These are phyloP conservation scores for Nicotiana benthamiana DNA, from an alignment of 257 asterid species.

Conservation along the genomic window DNA sequence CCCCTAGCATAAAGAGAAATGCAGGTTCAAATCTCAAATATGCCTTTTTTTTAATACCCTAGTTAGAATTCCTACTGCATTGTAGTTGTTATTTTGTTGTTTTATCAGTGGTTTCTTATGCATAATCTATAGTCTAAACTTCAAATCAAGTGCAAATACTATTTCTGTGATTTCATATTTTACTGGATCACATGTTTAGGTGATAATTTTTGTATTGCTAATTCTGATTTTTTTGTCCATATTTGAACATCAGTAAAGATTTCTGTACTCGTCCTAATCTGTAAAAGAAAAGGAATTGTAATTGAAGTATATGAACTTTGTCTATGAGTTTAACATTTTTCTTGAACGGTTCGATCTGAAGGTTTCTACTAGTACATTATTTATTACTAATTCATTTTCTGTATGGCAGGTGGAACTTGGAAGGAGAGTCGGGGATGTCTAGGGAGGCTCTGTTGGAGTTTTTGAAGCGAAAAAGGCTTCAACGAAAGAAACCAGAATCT, in stretches of 20 bases:
- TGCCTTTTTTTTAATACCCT: no score
- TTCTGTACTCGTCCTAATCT: neutral
- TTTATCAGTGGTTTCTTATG: neutral
- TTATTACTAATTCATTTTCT: neutral
- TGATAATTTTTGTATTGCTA: neutral
- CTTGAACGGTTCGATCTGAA: slow-evolving; percentile 3
- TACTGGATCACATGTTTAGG: neutral
- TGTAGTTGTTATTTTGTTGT: no score
- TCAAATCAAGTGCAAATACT: neutral
- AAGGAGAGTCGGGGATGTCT: slow-evolving; percentile 58
- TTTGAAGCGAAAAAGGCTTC: slow-evolving; percentile 80
- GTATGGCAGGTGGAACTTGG: slow-evolving; percentile 50
- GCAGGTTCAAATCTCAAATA: no score
- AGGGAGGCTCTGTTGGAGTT: slow-evolving; percentile 78
- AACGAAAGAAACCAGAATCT: slow-evolving; percentile 48
- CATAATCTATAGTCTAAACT: neutral
- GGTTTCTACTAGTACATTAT: neutral
- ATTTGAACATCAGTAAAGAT: neutral
- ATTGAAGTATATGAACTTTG: neutral
- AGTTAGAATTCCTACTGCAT: no score
- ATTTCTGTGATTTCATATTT: neutral
- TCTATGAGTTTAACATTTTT: neutral
- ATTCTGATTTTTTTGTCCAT: neutral
- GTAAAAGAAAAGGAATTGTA: neutral
- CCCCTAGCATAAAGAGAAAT: no score